Conservation (phyloP, 75 land plant genomes). For the Selaginella moellendorffii region DNA sequence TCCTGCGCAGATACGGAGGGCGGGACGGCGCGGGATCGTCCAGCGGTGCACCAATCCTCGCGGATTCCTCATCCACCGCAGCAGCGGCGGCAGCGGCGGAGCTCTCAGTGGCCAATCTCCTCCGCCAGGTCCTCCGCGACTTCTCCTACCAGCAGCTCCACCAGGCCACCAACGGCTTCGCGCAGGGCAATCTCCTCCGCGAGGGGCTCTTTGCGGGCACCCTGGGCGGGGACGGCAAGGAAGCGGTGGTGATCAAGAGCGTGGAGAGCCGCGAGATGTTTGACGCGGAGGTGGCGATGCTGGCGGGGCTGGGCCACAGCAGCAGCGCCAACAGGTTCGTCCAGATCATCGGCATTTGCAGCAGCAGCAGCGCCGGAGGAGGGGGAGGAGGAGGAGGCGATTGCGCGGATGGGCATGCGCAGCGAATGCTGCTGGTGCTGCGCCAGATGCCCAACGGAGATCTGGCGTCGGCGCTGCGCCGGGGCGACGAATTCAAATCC, state of each 20-base stretch:
- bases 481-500: conserved; percentile 22
- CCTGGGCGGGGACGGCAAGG: conserved; percentile 28
- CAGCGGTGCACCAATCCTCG: conserved; percentile 16
- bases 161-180: conserved; percentile 62
- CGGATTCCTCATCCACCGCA: conserved; percentile 12
- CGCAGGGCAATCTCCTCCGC: conserved; percentile 55
- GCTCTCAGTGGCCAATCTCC: conserved; percentile 26
- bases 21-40: conserved; percentile 20
- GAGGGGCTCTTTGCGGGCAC: conserved; percentile 53
- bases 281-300: conserved; percentile 51
- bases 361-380: too few relatives aligned
- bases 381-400: conserved; percentile 67
- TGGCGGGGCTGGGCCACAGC: conserved; percentile 16
- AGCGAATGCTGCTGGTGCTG: conserved; percentile 71
- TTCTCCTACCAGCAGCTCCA: conserved; percentile 61
- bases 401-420: conserved; percentile 21
- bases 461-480: conserved; percentile 51
- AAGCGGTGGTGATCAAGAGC: conserved; percentile 30
- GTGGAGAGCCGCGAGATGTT: conserved; percentile 34
- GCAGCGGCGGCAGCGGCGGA: conserved; percentile 20
- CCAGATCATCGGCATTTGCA: conserved; percentile 68
- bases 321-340: conserved; percentile 57
- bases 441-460: conserved; percentile 79
- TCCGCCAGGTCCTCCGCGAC: conserved; percentile 57
- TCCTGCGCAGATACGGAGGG: conserved; percentile 12